Evolutionary conservation across 768 basidiomycete species (phyloP), one percentile per base, ranked within the genome.

Genomic region (Hydnomerulius pinastri): DNA sequence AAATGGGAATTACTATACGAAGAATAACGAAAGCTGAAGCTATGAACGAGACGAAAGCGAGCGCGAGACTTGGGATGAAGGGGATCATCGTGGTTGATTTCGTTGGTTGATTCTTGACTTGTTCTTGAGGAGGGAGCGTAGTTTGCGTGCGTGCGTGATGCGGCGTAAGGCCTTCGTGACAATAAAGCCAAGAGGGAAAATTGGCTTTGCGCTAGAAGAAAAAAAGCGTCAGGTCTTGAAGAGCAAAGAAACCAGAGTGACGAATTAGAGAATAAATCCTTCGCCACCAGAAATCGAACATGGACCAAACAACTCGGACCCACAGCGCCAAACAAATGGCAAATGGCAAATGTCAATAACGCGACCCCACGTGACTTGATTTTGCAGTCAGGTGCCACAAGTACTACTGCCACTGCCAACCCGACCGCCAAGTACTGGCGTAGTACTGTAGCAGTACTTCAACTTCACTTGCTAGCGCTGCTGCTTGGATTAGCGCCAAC

Each of bases 1-100:
- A 66, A 65, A 89, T 83, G 52, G 88, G 86, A 63, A 88, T 75
- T 61, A 89, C 64, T 65, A 87, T 85, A 65, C 85, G 84, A 63
- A 89, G 80, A 70, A 90, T 80, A 60, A 88, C 78, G 62, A 87
- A 89, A 62, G 77, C 83, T 39, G 88, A 89, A 64, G 78, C 78
- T 62, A 82, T 65, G 73, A 90, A 86, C 46, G 88, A 89, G 59
- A 86, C 51, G 63, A 90, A 77, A 68, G 81, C 80, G 60, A 90
- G 79, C 40, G 77, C 77, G 60, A 90, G 73, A 46, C 85, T 75
- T 35, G 82, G 81, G 67, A 84, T 69, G 65, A 89, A 79, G 46
- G 86, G 82, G 60, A 87, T 74, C 85, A 88, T 88, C 25, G 57
- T 64, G 56, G 45, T 59, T 54, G 56, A 49, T 54, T 58, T 55